Evolutionary conservation across 306 rosid genomes (phyloP).

Genomic region (Inga laurina): DNA sequence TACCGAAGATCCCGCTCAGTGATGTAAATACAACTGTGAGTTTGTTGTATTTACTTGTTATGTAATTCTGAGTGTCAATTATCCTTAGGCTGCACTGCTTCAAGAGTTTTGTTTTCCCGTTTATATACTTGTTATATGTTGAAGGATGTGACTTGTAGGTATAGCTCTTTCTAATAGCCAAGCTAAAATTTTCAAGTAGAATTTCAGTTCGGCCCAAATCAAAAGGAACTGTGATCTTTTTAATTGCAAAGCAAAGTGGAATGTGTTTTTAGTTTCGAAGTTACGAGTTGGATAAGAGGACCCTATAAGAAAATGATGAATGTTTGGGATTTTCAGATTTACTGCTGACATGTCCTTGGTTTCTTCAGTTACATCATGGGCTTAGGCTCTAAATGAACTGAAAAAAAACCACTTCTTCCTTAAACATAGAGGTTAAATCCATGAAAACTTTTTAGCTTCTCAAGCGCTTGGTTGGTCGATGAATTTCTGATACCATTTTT

Average conservation of each 20-base stretch:
- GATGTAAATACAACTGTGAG: constrained; percentile 29
- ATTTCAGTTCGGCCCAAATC: not conserved
- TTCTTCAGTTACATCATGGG: not conserved
- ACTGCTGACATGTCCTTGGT: not conserved
- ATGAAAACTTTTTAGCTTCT: no score
- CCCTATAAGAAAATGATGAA: not conserved
- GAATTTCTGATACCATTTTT: no score
- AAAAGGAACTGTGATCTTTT: not conserved
- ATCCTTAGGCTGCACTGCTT: not conserved
- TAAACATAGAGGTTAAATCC: no score
- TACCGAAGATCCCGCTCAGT: constrained; percentile 69
- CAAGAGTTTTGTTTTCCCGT: not conserved
- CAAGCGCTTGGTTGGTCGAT: no score
- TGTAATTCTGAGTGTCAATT: not conserved
- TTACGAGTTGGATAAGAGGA: not conserved
- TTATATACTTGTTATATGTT: not conserved
- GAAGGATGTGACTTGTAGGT: constrained; percentile 24
- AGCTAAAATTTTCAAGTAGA: not conserved
- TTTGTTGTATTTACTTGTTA: not conserved
- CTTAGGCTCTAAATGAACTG: no score
- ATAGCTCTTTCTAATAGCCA: not conserved
- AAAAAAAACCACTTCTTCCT: no score
- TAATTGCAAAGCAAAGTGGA: not conserved
- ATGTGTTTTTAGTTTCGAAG: not conserved
- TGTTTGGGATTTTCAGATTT: not conserved